Conservation (phyloP, 2,329 filamentous ascomycete species). For the Aspergillus terreus region DNA sequence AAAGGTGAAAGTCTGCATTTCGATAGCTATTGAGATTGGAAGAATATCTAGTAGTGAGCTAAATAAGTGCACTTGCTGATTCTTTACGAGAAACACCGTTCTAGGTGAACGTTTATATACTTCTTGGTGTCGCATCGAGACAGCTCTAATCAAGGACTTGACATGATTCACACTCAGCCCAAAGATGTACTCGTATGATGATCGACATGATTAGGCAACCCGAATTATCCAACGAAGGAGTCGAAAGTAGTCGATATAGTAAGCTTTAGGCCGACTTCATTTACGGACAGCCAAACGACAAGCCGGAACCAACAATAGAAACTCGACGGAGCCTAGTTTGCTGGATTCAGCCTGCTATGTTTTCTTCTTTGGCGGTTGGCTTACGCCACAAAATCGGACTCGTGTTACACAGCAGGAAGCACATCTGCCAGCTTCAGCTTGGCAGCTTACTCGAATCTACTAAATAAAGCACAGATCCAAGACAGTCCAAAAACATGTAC, state of each 20-base stretch:
- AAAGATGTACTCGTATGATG: background rate
- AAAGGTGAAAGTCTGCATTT: background rate
- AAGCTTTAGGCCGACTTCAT: background rate
- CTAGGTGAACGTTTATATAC: background rate
- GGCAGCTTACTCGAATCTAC: no score
- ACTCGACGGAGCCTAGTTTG: background rate
- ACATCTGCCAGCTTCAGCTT: no score
- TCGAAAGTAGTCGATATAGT: background rate
- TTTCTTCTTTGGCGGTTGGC: background rate
- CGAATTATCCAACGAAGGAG: background rate
- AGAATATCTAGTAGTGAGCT: no score
- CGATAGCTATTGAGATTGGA: background rate
- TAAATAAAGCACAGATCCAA: no score
- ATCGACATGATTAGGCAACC: background rate
- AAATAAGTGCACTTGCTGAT: no score
- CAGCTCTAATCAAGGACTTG: no score
- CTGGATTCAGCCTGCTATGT: background rate
- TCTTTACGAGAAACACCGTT: no score
- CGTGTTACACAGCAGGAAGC: no score
- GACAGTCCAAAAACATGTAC: no score
- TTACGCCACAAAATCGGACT: background rate
- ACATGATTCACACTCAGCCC: no score
- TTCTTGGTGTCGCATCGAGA: background rate
- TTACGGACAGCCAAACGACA: background rate
- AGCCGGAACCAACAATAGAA: background rate